A percentile compares a stretch with the other conserved stretches of the same genome.
These are phyloP conservation scores for Rhizopogon salebrosus DNA, from an alignment of 768 basidiomycete species.

Conservation along the genomic window DNA sequence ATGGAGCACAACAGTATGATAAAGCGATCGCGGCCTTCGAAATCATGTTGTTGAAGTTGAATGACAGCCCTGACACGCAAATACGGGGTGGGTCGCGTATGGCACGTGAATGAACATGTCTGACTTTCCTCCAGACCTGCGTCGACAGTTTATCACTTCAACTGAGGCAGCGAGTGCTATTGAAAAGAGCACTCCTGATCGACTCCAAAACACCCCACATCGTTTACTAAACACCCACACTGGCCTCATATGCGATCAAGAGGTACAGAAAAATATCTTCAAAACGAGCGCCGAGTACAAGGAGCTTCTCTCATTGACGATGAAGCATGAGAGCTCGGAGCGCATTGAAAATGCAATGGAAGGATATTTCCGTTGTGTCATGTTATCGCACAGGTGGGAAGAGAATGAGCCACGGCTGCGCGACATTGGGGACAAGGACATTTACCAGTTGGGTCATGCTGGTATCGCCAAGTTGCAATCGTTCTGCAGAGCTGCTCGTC, in stretches of 20 bases:
- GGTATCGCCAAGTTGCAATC: not conserved
- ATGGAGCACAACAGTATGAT: not conserved
- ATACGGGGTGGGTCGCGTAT: not conserved
- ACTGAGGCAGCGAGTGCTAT: not conserved
- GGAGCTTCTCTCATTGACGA: not conserved
- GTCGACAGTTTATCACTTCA: not conserved
- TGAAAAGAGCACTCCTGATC: not conserved
- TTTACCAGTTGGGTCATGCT: not conserved
- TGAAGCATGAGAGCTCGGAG: not conserved
- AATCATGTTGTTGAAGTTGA: not conserved
- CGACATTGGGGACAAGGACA: not conserved
- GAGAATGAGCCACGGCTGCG: not conserved
- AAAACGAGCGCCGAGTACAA: not conserved
- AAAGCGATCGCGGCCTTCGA: not conserved
- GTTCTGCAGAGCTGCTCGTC: not conserved
- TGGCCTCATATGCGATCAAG: not conserved
- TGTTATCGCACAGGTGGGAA: constrained; percentile 1
- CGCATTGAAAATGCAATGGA: not conserved
- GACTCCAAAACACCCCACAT: not conserved
- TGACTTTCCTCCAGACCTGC: not conserved
- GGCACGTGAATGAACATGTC: not conserved
- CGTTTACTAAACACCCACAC: not conserved
- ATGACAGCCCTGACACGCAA: not conserved
- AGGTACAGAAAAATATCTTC: not conserved
- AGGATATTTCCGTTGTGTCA: not conserved